Percentiles rank a stretch among this genome's conserved stretches.
Evolutionary conservation across 345 rosid species (phyloP).

Genomic region (Anastatica hierochuntica): DNA sequence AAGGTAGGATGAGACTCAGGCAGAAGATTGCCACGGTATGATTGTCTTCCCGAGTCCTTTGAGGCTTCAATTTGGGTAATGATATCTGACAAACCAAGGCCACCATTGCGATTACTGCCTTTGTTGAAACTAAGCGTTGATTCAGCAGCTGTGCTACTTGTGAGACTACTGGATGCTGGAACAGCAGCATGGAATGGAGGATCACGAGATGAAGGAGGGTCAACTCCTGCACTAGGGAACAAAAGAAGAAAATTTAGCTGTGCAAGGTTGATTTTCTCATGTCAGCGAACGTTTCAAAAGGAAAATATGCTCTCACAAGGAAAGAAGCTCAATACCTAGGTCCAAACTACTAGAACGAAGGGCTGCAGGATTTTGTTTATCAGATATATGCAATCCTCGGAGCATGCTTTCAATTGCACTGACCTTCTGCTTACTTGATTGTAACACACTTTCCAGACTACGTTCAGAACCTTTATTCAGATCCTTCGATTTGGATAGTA

Average conservation of each 20-base stretch:
- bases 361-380: conserved; percentile 67
- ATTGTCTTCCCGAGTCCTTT: conserved; percentile 69
- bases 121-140: conserved; percentile 40
- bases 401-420: conserved; percentile 99
- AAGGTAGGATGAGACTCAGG: conserved; percentile 52
- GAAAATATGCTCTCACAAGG: conserved; percentile 13
- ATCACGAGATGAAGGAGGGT: conserved; percentile 99
- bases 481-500: conserved; percentile 62
- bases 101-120: conserved; percentile 70
- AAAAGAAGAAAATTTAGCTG: conserved; percentile 17
- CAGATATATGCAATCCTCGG: conserved; percentile 81
- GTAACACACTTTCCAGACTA: conserved; percentile 90
- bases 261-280: conserved; percentile 11
- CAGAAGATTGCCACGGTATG: conserved; percentile 44
- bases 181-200: conserved; percentile 75
- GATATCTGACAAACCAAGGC: conserved; percentile 76
- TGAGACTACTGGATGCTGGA: conserved; percentile 38
- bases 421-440: conserved; percentile 97
- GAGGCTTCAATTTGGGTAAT: conserved; percentile 89
- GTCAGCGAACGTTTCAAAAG: conserved; percentile 7
- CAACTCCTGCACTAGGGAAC: conserved; percentile 98
- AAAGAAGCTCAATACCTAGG: conserved; percentile 67
- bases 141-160: conserved; percentile 42
- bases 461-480: conserved; percentile 69
- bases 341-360: conserved; percentile 90